These are phyloP conservation scores for Fusarium concolor DNA, from an alignment of 2,329 filamentous ascomycete genomes.

Conservation along the genomic window DNA sequence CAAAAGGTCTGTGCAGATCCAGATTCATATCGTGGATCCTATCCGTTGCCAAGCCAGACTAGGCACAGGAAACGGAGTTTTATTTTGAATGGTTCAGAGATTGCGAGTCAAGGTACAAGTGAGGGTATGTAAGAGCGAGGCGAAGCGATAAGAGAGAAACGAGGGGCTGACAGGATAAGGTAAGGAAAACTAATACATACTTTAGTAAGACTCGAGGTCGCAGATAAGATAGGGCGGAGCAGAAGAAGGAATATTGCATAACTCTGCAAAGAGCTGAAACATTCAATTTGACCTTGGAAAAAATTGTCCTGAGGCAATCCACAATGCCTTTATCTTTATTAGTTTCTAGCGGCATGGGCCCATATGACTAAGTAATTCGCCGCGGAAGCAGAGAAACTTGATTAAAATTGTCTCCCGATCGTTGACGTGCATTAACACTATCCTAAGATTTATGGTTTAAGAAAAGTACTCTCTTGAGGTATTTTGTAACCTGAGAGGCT, in stretches of 20 bases:
- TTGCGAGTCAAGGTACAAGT: conserved; percentile 1
- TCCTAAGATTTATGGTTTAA: not conserved
- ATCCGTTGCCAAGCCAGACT: conserved; percentile 1
- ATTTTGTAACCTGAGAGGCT: not conserved
- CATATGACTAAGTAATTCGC: conserved; percentile 16
- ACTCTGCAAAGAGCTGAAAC: not conserved
- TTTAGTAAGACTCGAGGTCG: not conserved
- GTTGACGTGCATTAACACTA: not conserved
- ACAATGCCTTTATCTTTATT: conserved; percentile 16
- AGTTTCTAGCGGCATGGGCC: conserved; percentile 17
- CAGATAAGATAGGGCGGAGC: not conserved
- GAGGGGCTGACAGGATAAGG: not conserved
- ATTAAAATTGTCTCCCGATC: not conserved
- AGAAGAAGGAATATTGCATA: conserved; percentile 19
- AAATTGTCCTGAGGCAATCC: conserved; percentile 2
- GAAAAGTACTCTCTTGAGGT: not conserved
- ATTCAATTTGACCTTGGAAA: not conserved
- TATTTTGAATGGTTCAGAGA: not conserved
- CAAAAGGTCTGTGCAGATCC: conserved; percentile 32
- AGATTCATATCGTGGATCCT: conserved; percentile 25
- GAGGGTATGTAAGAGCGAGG: conserved; percentile 13
- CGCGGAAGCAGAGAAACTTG: not conserved
- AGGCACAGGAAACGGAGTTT: not conserved
- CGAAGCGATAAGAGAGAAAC: conserved; percentile 10
- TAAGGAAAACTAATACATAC: conserved; percentile 21